Base-by-base conservation (phyloP, 306 rosid species). In the Astragalus membranaceus region DNA sequence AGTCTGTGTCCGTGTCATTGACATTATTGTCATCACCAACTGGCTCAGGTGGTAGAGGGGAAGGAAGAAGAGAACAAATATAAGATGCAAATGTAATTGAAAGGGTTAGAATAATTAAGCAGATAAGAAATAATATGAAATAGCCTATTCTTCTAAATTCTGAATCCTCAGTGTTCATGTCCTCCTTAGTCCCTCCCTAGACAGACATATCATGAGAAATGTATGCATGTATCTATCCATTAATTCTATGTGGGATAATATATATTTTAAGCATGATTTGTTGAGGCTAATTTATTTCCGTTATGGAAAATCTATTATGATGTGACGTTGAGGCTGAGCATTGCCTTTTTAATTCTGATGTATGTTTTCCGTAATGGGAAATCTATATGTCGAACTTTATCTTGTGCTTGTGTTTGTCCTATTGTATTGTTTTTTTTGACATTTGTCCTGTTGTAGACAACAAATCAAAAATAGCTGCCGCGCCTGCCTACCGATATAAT, bases 301-400 rank as follows among this genome's bases (percentile, higher is more conserved):
- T 75, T 36, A 36, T 75, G 74, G 36, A 29, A 47, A 67, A 46
- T 17, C 69, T 48, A 37, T 30, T 35, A 13, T 5, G 69, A 6
- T 20, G 54, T 56, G 10, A 67, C 60, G 9, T 75, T 67, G 5
- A 33, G 5, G 36, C 3, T 33, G 42, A 41, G 7, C 51, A 5
- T 46, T 62, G 8, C 10, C 12, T 37, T 51, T 52, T 30, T 9
- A 60, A 37, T 29, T 64, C 5, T 6, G 2, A 6, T 26, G 30
- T 26, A 26, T 52, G 67, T 36, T 54, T 77, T n/a, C 59, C 67
- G 79, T 70, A 37, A 35, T 47, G 73, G 73, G 54, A 71, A 70
- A 48, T 70, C 69, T 55, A 10, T 35, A 26, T 70, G 76, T 63
- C 26, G 10, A 30, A 43, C 4, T 15, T 64, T 64, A 64, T 63